Evolutionary conservation across 108 stramenopile genomes (phyloP).

Genomic region (Cyclotella atomus): DNA sequence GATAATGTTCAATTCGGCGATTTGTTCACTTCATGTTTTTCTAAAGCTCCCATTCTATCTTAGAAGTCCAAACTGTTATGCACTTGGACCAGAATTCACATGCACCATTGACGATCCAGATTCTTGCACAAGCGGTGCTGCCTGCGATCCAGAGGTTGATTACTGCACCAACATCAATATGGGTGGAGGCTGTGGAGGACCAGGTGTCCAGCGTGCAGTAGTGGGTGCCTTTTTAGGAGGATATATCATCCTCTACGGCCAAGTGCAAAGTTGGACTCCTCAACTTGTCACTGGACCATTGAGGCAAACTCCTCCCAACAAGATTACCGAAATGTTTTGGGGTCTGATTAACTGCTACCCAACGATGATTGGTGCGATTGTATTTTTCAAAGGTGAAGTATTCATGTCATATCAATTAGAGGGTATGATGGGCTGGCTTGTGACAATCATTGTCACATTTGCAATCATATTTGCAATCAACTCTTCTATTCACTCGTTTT

Average conservation of each 20-base stretch:
- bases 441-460: conserved; percentile 76
- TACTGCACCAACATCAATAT: conserved; percentile 69
- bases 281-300: conserved; percentile 89
- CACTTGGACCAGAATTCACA: conserved; percentile 60
- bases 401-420: conserved; percentile 64
- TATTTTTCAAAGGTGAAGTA: conserved; percentile 52
- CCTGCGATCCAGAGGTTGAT: conserved; percentile 54
- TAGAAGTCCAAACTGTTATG: conserved; percentile 77
- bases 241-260: conserved; percentile 95
- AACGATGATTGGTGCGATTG: conserved; percentile 64
- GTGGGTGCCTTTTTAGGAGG: conserved; percentile 93
- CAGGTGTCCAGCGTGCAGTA: conserved; percentile 67
- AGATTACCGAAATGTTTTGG: conserved; percentile 88
- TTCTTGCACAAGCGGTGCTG: conserved; percentile 61
- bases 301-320: conserved; percentile 83
- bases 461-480: conserved; percentile 94
- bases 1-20: neutral
- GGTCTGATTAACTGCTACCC: conserved; percentile 82
- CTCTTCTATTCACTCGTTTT: conserved; percentile 91
- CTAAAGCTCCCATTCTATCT: conserved; percentile 85
- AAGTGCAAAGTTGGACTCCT: conserved; percentile 94
- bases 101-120: conserved; percentile 50
- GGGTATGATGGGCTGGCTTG: conserved; percentile 71
- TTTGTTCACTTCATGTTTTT: neutral
- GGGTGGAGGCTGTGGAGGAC: conserved; percentile 88